Percentiles rank a stretch among this genome's conserved stretches.
Evolutionary conservation across 129 eudicot genomes (phyloP).

Genomic region (Flaveria ramosissima): DNA sequence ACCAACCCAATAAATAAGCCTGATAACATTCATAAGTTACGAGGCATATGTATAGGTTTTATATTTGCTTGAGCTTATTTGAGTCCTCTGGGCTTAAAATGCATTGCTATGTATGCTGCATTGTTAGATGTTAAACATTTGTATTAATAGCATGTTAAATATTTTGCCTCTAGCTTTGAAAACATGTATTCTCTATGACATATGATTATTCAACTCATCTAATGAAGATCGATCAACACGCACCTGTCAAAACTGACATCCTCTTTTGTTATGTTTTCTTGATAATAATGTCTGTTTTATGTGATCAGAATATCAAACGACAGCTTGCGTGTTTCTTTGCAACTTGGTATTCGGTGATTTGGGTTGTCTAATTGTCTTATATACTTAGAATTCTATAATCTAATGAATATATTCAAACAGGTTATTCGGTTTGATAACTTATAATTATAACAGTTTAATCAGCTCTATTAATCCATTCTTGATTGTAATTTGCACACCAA

Average conservation of each 20-base stretch:
- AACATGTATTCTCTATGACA: no score
- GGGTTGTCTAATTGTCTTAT: background rate
- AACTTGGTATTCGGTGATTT: background rate
- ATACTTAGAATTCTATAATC: background rate
- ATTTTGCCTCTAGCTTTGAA: background rate
- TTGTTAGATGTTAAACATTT: constrained; percentile 2
- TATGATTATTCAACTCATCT: background rate
- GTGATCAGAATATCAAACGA: background rate
- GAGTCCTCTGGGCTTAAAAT: background rate
- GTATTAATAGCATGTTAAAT: no score
- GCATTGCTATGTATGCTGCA: background rate
- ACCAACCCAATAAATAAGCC: background rate
- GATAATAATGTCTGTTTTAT: background rate
- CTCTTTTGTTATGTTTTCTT: background rate
- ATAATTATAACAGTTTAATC: background rate
- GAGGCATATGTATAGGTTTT: background rate
- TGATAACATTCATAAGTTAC: background rate
- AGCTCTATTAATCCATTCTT: background rate
- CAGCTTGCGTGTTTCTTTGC: background rate
- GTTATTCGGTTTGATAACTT: background rate
- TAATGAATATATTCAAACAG: background rate
- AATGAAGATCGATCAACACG: background rate
- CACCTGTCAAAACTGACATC: background rate
- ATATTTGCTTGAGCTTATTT: background rate
- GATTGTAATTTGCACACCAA: constrained; percentile 6